Evolutionary conservation across 2,329 filamentous ascomycete species (phyloP).

Genomic region (Atkinsonella texensis): DNA sequence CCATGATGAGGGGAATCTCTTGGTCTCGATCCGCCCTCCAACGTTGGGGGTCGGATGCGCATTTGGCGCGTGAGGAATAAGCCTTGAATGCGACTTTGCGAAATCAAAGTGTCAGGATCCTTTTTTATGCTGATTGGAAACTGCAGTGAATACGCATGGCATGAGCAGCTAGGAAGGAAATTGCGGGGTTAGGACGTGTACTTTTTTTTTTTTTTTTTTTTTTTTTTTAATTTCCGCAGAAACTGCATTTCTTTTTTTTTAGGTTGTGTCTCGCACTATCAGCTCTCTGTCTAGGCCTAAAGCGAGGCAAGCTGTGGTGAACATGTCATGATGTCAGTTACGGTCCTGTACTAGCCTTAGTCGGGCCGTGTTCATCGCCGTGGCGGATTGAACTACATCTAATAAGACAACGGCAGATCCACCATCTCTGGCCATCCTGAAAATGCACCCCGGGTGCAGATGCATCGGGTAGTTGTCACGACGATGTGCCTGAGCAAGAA

Average conservation of each 20-base stretch:
- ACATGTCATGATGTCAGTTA: constrained; percentile 7
- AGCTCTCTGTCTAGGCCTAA: background rate
- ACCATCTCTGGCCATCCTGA: background rate
- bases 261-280: background rate
- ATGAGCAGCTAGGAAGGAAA: background rate
- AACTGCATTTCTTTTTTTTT: background rate
- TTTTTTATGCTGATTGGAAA: background rate
- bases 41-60: background rate
- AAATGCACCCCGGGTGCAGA: too few species aligned
- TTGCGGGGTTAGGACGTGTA: background rate
- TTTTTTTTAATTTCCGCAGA: background rate
- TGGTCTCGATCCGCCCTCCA: background rate
- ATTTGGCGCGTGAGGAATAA: background rate
- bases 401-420: background rate
- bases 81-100: background rate
- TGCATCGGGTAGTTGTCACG: too few species aligned
- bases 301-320: background rate
- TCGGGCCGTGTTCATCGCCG: too few species aligned
- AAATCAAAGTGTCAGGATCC: background rate
- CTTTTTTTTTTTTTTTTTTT: background rate
- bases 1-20: constrained; percentile 13
- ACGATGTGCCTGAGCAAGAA: too few species aligned
- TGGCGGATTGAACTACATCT: background rate
- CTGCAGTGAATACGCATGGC: background rate
- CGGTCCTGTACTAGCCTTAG: background rate